Conservation (phyloP, 441 rosid genomes). For the Metrosideros polymorpha region DNA sequence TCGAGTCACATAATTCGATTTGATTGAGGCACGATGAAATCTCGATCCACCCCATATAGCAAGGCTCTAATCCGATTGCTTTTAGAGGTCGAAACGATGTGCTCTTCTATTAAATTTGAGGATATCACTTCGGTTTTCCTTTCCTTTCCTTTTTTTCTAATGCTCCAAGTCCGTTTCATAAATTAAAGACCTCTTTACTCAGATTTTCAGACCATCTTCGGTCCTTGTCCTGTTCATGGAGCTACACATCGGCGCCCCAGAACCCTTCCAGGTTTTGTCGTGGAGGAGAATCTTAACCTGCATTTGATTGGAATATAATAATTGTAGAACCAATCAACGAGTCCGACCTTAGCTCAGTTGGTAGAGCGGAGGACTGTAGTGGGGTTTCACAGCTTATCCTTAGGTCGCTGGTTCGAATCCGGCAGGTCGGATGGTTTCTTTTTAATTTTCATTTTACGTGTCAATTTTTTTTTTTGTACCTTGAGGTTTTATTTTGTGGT, state of each 20-base stretch:
- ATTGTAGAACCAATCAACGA: fast-evolving
- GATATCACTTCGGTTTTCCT: not conserved
- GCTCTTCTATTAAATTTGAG: not conserved
- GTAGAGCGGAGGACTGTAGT: constrained; percentile 20
- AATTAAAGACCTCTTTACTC: not conserved
- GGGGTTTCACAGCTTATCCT: not conserved
- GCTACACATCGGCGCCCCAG: no score
- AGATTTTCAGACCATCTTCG: not conserved
- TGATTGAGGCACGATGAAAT: not conserved
- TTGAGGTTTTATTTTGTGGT: no score
- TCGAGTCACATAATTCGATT: no score
- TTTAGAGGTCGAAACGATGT: not conserved
- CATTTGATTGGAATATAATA: fast-evolving
- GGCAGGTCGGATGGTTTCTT: not conserved
- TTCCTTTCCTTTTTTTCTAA: not conserved
- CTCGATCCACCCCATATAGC: not conserved
- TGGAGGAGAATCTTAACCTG: no score
- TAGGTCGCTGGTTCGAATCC: not conserved
- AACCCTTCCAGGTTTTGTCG: no score
- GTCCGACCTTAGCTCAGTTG: constrained; percentile 18
- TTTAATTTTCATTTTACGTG: no score
- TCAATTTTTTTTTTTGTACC: not conserved
- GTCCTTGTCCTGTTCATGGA: not conserved
- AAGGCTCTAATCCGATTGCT: not conserved
- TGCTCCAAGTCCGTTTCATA: not conserved